phyloP scores from a whole-genome alignment of 2,329 filamentous ascomycete species.

The Emergomyces africanus region DNA sequence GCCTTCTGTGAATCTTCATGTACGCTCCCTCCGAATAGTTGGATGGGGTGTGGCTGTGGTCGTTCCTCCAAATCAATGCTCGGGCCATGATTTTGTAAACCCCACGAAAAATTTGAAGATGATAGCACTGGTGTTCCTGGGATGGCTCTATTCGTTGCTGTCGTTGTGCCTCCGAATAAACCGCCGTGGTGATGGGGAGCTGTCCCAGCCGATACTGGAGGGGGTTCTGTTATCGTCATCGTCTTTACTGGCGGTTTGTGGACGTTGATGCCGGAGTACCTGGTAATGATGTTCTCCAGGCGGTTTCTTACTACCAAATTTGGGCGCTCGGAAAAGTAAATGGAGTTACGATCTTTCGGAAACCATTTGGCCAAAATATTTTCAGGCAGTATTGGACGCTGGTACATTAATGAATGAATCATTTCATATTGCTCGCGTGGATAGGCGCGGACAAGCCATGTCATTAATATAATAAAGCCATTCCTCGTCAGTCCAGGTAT shows the following conservation, averaged over 20 bases:
- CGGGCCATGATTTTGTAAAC: constrained; percentile 5
- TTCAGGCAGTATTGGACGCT: constrained; percentile 57
- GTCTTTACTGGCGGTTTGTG: constrained; percentile 18
- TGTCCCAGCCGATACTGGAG: constrained; percentile 38
- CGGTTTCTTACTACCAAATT: constrained; percentile 47
- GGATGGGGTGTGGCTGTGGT: constrained; percentile 38
- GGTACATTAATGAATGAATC: constrained; percentile 52
- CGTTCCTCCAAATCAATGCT: constrained; percentile 26
- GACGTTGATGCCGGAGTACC: constrained; percentile 38
- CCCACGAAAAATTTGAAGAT: no score
- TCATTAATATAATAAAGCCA: constrained; percentile 60
- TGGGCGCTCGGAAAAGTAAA: constrained; percentile 49
- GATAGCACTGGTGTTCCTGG: not conserved
- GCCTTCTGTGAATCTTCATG: constrained; percentile 31
- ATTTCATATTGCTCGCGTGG: constrained; percentile 63
- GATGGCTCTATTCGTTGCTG: constrained; percentile 11
- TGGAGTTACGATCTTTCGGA: constrained; percentile 63
- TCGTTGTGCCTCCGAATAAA: constrained; percentile 13
- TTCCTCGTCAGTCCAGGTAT: constrained; percentile 53
- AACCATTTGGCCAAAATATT: constrained; percentile 57
- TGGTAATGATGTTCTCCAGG: constrained; percentile 47
- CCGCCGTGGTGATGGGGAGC: no score
- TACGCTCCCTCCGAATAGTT: constrained; percentile 46
- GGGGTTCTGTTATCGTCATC: constrained; percentile 32
- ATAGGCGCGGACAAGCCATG: constrained; percentile 57